These are phyloP conservation scores for Crepidotus variabilis DNA, from an alignment of 768 basidiomycete genomes.

Conservation along the genomic window DNA sequence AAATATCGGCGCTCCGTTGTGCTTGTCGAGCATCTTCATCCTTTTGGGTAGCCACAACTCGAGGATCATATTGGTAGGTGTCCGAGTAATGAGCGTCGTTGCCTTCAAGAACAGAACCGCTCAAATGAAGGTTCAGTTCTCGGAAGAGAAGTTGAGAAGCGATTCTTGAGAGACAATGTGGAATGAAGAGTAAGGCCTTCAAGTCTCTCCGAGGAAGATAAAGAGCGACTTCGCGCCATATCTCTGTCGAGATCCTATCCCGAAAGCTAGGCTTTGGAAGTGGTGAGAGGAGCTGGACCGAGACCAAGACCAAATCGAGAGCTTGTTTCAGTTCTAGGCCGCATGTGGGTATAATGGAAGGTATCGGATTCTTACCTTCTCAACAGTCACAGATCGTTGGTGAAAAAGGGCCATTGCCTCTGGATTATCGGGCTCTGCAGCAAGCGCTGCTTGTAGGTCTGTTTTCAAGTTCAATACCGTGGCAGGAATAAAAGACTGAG, in stretches of 20 bases:
- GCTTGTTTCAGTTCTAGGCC: not conserved
- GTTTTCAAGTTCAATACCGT: slow-evolving; percentile 6
- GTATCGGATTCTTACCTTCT: slow-evolving; percentile 40
- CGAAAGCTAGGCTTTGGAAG: slow-evolving; percentile 35
- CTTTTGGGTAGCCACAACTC: slow-evolving; percentile 14
- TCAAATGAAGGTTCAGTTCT: slow-evolving; percentile 62
- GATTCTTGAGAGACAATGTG: slow-evolving; percentile 63
- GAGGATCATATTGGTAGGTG: slow-evolving; percentile 12
- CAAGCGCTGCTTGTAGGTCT: slow-evolving; percentile 68
- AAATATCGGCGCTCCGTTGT: slow-evolving; percentile 66
- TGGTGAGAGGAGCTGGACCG: slow-evolving; percentile 32
- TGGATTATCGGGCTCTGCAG: slow-evolving; percentile 62
- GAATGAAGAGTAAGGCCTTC: slow-evolving; percentile 58
- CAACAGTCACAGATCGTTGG: slow-evolving; percentile 50
- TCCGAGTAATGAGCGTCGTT: slow-evolving; percentile 15
- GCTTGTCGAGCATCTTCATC: slow-evolving; percentile 50
- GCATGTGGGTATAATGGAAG: not conserved
- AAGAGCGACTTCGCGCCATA: slow-evolving; percentile 67
- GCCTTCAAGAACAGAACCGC: slow-evolving; percentile 22
- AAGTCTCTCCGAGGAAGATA: slow-evolving; percentile 64
- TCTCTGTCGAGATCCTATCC: slow-evolving; percentile 60
- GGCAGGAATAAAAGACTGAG: not conserved
- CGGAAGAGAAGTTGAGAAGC: slow-evolving; percentile 66
- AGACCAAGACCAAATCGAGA: not conserved
- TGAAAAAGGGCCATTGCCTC: slow-evolving; percentile 62